A percentile compares a stretch with the other conserved stretches of the same genome.
phyloP scores from a whole-genome alignment of 768 basidiomycete genomes.

The Pleurotus sapidus region DNA sequence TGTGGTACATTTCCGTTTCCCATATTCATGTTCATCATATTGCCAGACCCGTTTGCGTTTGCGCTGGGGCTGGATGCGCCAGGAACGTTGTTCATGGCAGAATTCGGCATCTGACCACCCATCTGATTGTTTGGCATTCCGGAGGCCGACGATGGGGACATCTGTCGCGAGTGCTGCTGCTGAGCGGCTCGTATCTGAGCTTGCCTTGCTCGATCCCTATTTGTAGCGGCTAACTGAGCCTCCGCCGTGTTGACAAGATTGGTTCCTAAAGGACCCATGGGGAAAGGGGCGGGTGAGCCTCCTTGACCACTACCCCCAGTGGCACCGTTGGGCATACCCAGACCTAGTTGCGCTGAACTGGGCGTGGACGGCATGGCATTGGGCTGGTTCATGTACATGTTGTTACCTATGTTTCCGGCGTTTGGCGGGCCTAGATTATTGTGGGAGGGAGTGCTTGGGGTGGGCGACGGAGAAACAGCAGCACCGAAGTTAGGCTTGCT shows the following conservation, averaged over 20 bases:
- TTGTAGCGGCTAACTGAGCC: constrained; percentile 30
- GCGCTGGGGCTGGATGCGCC: constrained; percentile 7
- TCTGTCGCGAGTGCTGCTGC: constrained; percentile 29
- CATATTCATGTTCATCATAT: background rate
- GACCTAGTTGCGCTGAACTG: background rate
- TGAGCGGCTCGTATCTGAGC: constrained; percentile 33
- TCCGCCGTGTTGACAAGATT: constrained; percentile 25
- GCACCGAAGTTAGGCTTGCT: constrained; percentile 27
- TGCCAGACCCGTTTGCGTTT: background rate
- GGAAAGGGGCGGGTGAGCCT: background rate
- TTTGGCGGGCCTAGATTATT: background rate
- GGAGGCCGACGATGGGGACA: constrained; percentile 36
- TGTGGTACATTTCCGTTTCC: background rate
- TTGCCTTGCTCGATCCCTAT: constrained; percentile 31
- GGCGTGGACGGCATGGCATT: background rate
- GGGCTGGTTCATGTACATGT: background rate
- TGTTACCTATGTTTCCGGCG: constrained; percentile 4
- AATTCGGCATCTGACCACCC: constrained; percentile 13
- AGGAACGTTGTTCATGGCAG: constrained; percentile 15
- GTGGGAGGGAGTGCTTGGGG: background rate
- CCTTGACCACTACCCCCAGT: background rate
- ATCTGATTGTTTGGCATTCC: constrained; percentile 5
- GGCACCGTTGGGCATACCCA: background rate
- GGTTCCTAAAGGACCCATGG: background rate
- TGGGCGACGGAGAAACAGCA: background rate